Conservation (phyloP, 768 basidiomycete species). For the Saitozyma sp. region DNA sequence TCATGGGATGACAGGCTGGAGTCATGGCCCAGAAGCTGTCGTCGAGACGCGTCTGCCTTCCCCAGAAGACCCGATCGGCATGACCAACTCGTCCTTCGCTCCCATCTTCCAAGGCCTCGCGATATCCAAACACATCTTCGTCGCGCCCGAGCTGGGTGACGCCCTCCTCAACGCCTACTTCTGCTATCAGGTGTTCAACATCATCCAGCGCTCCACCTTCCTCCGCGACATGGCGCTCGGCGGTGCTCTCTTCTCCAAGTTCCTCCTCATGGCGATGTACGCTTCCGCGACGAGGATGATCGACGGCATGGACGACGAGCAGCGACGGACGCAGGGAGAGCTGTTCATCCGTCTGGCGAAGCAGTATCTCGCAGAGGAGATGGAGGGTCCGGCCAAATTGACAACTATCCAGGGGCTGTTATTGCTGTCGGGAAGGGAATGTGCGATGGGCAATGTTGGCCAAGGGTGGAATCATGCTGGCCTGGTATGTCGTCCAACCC, state of each 20-base stretch:
- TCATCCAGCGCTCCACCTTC: constrained; percentile 12
- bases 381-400: constrained; percentile 10
- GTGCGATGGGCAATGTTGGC: constrained; percentile 7
- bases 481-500: neutral
- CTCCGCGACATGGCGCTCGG: constrained; percentile 19
- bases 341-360: constrained; percentile 19
- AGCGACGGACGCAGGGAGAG: constrained; percentile 10
- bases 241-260: constrained; percentile 14
- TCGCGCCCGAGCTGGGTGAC: constrained; percentile 18
- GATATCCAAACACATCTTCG: constrained; percentile 18
- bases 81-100: constrained; percentile 10
- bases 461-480: constrained; percentile 11
- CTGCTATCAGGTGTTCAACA: constrained; percentile 16
- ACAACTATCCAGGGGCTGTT: constrained; percentile 2
- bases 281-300: constrained; percentile 17
- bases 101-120: constrained; percentile 20
- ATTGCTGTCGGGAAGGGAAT: constrained; percentile 8
- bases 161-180: constrained; percentile 11
- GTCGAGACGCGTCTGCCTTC: neutral
- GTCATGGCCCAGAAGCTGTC: constrained; percentile 1
- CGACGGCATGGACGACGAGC: constrained; percentile 13
- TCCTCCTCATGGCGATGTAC: constrained; percentile 21
- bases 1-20: constrained; percentile 9
- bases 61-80: neutral
- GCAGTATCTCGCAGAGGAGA: constrained; percentile 15